Evolutionary conservation across 371 early-diverging fungal genomes (phyloP), one percentile per base, ranked within the genome.

Genomic region (Capillidium rhysosporum): DNA sequence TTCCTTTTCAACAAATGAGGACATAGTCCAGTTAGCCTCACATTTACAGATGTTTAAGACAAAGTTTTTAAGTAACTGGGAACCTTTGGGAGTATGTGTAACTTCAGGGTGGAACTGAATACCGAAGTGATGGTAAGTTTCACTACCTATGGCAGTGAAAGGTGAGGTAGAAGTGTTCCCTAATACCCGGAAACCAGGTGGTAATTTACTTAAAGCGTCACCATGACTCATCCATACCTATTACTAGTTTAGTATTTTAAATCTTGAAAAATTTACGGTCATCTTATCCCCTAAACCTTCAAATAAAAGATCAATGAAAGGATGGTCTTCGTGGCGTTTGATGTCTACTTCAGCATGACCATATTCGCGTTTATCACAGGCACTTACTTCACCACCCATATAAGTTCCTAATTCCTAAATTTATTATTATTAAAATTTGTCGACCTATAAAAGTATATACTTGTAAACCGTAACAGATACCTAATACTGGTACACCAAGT

Each of bases 71-170:
- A 96, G 65, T 40, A 96, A 60, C 30, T 70, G 61, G 49, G 79
- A 71, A 53, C 97, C 97, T 54, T 80, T 75, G n/a, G 79, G 73
- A 54, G 92, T 89, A 75, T 96, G 97, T 29, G 93, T 89, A 47
- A 96, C 90, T 67, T 96, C 97, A 46, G 97, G 97, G 68, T 96
- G 97, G 82, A 93, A 89, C 72, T 96, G 97, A 54, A 93, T 84
- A 30, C 54, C 54, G 64, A 78, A 96, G 61, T 89, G 76, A 7
- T 72, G 73, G 62, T 79, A 80, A 55, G 76, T 73, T 46, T 69
- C 69, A 59, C 86, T 82, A 52, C 77, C 83, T 51, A 93, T 79
- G 34, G 92, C 97, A 39, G 92, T 86, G 56, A 77, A 91, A 46
- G 84, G 90, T 45, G 92, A 82, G 38, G 89, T 91, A 56, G 67